Evolutionary conservation across 1,284 basidiomycete genomes (phyloP), one percentile per base, ranked within the genome.

Genomic region (Calocybe gambosa): DNA sequence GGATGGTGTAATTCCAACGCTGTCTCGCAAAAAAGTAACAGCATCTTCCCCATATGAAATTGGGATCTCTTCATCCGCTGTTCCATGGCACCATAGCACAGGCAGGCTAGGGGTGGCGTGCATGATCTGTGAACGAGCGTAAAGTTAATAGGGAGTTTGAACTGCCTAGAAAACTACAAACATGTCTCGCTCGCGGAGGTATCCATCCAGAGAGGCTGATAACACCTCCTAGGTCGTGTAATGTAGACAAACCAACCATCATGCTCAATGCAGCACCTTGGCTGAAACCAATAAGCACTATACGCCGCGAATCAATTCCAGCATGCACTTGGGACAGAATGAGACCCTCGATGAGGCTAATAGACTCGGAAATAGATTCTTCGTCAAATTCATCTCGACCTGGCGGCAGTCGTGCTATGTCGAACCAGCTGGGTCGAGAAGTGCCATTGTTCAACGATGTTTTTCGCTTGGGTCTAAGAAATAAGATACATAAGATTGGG

Each of bases 191-290:
- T 25, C 51, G 56, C 23, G 56, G 56, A 13, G 71, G 71, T 9
- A 74, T 64, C 71, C 72, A 74, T 6, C 71, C 70, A 3, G 70
- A 72, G 3, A 74, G 51, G 53, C 67, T 66, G 6, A 63, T 64
- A 5, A 72, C 65, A 15, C 71, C 71, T n/a, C 67, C 70, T 3
- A 74, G 61, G 19, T 68, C 67, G 45, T 71, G 65, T 7, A 70
- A 56, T 2, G 64, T 67, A 6, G 68, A 70, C 25, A 74, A 55
- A 5, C 66, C 62, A 1, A 66, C 64, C 54, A 70, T 61, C 44
- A 73, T 52, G 40, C 59, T 57, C 25, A 71, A 57, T 7, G 69
- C 65, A 1, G 67, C 70, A n/a, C 71, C 71, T 52, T 75, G 69
- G 44, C 68, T 69, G 52, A 72, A 72, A n/a, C 70, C 70, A 19